A percentile compares a stretch with the other conserved stretches of the same genome.
Evolutionary conservation across 257 asterid species (phyloP).

Genomic region (Jaltomata sinuosa): DNA sequence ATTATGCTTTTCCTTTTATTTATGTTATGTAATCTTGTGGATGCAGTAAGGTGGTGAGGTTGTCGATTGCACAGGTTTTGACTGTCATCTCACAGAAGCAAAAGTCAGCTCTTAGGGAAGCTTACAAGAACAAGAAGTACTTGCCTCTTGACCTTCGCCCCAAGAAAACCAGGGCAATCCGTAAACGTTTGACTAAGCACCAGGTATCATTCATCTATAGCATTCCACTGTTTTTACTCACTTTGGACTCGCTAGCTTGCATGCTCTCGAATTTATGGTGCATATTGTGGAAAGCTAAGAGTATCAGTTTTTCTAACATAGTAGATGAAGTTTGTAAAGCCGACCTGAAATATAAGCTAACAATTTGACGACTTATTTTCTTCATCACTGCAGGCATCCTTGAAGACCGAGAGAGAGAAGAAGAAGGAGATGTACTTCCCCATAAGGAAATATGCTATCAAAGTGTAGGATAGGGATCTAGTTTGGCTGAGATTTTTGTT

Average conservation of each 20-base stretch:
- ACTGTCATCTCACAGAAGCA: constrained; percentile 28
- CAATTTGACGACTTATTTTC: background rate
- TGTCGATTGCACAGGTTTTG: constrained; percentile 34
- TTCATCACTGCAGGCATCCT: constrained; percentile 10
- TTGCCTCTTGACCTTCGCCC: constrained; percentile 33
- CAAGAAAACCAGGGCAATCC: constrained; percentile 30
- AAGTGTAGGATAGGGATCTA: constrained; percentile 16
- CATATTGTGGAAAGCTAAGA: background rate
- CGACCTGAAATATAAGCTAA: background rate
- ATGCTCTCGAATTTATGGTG: background rate
- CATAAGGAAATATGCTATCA: constrained; percentile 23
- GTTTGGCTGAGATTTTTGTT: background rate
- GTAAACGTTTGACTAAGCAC: constrained; percentile 28
- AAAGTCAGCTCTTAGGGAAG: constrained; percentile 26
- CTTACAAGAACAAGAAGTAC: constrained; percentile 28
- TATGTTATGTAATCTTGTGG: background rate
- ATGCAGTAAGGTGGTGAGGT: constrained; percentile 28
- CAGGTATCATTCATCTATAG: constrained; percentile 11
- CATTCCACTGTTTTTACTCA: background rate
- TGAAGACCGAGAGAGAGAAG: constrained; percentile 26
- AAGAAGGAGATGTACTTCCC: constrained; percentile 35
- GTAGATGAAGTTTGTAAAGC: background rate
- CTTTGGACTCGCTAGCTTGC: background rate
- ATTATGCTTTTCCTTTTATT: background rate
- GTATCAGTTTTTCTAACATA: background rate